Percentiles rank a stretch among this genome's conserved stretches.
These are phyloP conservation scores for Aureobasidium sp. DNA, from an alignment of 2,329 filamentous ascomycete species.

Conservation along the genomic window DNA sequence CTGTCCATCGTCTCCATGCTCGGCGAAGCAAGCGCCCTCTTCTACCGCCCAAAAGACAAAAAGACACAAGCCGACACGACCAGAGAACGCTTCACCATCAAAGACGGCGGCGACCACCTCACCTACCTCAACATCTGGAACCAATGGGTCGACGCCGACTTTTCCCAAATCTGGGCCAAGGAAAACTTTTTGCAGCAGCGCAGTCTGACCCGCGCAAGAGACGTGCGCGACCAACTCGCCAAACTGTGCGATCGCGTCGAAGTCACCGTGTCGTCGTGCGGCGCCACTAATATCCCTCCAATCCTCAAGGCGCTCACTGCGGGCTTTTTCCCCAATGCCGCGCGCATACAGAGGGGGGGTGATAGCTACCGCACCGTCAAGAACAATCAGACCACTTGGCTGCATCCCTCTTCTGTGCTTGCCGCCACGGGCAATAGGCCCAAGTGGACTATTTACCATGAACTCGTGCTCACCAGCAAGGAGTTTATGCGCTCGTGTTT, in stretches of 20 bases:
- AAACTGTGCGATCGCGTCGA: conserved; percentile 93
- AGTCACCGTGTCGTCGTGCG: conserved; percentile 61
- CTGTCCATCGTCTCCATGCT: conserved; percentile 93
- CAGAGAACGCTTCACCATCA: conserved; percentile 77
- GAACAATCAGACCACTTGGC: conserved; percentile 77
- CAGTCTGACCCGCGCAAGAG: conserved; percentile 77
- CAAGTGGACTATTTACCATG: conserved; percentile 82
- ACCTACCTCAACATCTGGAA: conserved; percentile 91
- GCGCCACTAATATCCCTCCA: conserved; percentile 63
- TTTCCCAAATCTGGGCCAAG: conserved; percentile 75
- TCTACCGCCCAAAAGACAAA: conserved; percentile 94
- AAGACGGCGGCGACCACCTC: conserved; percentile 84
- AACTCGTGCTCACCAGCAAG: conserved; percentile 74
- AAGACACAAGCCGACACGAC: conserved; percentile 93
- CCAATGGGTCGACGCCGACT: conserved; percentile 90
- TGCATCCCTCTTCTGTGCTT: conserved; percentile 83
- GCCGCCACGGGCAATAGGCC: conserved; percentile 62
- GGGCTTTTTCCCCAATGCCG: conserved; percentile 92
- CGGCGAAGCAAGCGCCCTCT: conserved; percentile 77
- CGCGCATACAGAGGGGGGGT: conserved; percentile 72
- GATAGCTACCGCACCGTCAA: conserved; percentile 89
- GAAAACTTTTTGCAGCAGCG: conserved; percentile 94
- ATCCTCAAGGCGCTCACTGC: conserved; percentile 84
- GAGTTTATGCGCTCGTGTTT: conserved; percentile 89
- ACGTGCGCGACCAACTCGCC: conserved; percentile 85